A percentile compares a stretch with the other conserved stretches of the same genome.
These are phyloP conservation scores for Sporothrix protearum DNA, from an alignment of 2,329 filamentous ascomycete species.

Conservation along the genomic window DNA sequence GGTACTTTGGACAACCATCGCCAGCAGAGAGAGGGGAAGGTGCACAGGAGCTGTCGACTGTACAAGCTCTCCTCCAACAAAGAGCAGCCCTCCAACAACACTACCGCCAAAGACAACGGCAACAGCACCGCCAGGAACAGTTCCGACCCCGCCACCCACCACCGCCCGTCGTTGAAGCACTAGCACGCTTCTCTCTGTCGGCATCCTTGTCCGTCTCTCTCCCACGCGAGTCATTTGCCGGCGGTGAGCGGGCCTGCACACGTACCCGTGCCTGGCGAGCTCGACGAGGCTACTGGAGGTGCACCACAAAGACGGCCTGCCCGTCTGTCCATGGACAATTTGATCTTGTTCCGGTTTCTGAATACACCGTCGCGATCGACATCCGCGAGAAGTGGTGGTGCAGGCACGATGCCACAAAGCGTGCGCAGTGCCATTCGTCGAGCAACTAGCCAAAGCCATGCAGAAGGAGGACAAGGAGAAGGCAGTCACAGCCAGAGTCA, in stretches of 20 bases:
- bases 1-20: neutral
- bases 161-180: neutral
- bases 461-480: neutral
- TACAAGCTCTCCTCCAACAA: neutral
- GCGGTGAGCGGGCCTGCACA: neutral
- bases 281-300: neutral
- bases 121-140: neutral
- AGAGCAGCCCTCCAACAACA: neutral
- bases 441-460: neutral
- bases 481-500: neutral
- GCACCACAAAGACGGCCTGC: neutral
- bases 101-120: neutral
- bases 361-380: constrained; percentile 3
- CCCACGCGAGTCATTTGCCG: neutral
- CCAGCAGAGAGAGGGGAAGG: neutral
- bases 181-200: neutral
- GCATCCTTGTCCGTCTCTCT: neutral
- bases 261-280: neutral
- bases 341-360: neutral
- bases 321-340: neutral
- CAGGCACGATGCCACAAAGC: neutral
- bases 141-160: neutral
- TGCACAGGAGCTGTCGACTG: neutral
- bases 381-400: neutral
- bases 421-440: neutral